Percentiles rank a stretch among this genome's conserved stretches.
phyloP scores from a whole-genome alignment of 1,284 basidiomycete species.

The Boletus nobilissimus region DNA sequence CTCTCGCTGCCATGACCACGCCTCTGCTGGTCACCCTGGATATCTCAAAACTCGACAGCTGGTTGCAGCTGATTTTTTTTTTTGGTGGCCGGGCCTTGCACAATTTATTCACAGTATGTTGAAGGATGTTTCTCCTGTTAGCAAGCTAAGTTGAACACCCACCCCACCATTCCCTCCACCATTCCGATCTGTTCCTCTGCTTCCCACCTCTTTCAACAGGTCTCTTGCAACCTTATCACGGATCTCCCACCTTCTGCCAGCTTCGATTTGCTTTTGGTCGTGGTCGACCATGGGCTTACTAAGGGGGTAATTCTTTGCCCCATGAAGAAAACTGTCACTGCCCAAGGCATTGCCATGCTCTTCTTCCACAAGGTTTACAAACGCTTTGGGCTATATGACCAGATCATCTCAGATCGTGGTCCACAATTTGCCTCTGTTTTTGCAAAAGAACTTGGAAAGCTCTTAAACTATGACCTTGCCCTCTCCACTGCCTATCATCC shows the following conservation, averaged over 20 bases:
- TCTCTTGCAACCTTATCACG: not conserved
- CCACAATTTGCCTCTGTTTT: not conserved
- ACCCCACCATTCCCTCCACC: not conserved
- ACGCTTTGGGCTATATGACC: not conserved
- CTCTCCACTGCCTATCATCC: no score
- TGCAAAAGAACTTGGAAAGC: no score
- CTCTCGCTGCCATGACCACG: no score
- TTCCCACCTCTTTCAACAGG: not conserved
- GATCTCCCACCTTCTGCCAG: not conserved
- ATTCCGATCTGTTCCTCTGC: not conserved
- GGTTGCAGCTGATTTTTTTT: not conserved
- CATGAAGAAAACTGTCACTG: not conserved
- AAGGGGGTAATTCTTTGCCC: not conserved
- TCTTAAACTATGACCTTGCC: no score
- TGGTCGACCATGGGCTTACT: not conserved
- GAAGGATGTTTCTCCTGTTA: not conserved
- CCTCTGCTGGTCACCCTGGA: no score
- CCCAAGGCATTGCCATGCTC: not conserved
- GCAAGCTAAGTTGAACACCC: not conserved
- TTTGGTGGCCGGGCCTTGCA: not conserved
- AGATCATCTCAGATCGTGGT: not conserved
- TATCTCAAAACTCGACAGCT: no score
- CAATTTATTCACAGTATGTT: not conserved
- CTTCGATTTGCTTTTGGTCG: not conserved
- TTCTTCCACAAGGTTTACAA: not conserved